Conservation (phyloP, 352 stramenopile genomes). For the Globisporangium carolinianum region DNA sequence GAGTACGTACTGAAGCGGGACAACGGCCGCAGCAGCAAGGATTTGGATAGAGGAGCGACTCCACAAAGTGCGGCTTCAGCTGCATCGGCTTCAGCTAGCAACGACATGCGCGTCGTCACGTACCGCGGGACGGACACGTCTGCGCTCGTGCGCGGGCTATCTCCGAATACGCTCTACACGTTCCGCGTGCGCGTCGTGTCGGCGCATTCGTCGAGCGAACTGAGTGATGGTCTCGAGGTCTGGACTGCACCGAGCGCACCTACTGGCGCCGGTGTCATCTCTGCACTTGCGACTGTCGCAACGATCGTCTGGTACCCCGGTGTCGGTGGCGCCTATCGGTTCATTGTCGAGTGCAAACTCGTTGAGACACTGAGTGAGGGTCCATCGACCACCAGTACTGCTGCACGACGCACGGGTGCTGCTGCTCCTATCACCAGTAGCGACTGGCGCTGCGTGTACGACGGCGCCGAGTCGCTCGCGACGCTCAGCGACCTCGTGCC, state of each 20-base stretch:
- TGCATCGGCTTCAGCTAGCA: not conserved
- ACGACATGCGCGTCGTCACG: slow-evolving; percentile 58
- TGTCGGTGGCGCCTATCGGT: slow-evolving; percentile 53
- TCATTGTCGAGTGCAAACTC: slow-evolving; percentile 68
- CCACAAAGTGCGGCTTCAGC: no score
- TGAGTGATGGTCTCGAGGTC: slow-evolving; percentile 73
- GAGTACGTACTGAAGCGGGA: slow-evolving; percentile 83
- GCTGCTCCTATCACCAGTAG: no score
- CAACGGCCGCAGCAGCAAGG: slow-evolving; percentile 7
- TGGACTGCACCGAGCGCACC: slow-evolving; percentile 50
- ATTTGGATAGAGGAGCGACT: no score
- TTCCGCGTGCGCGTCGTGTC: slow-evolving; percentile 81
- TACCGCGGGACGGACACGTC: slow-evolving; percentile 59
- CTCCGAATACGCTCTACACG: slow-evolving; percentile 79
- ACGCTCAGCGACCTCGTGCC: slow-evolving; percentile 57
- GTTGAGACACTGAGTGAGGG: slow-evolving; percentile 41
- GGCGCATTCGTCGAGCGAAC: slow-evolving; percentile 60
- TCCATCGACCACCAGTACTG: not conserved
- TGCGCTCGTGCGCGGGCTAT: slow-evolving; percentile 48
- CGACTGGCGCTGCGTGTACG: slow-evolving; percentile 71
- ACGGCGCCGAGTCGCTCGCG: slow-evolving; percentile 65
- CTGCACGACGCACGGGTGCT: slow-evolving; percentile 4
- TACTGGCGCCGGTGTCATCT: slow-evolving; percentile 49
- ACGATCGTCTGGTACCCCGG: slow-evolving; percentile 83
- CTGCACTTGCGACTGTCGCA: slow-evolving; percentile 37